Base-by-base conservation (phyloP, 2,329 filamentous ascomycete genomes). In the Magnaporthiopsis poae region DNA sequence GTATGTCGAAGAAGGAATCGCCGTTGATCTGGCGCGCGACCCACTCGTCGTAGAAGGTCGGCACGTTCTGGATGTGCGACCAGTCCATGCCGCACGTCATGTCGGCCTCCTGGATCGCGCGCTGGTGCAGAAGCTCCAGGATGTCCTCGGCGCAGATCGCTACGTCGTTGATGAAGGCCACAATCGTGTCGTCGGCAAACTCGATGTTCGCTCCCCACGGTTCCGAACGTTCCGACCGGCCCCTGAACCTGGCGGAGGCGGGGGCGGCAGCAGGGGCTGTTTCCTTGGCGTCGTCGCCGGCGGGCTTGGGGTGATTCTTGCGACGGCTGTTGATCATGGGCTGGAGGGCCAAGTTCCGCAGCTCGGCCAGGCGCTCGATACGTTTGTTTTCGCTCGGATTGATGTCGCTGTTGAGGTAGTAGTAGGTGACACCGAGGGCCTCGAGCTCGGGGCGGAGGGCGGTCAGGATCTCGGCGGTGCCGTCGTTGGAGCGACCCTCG, bases 81-180 rank as follows among this genome's bases (percentile, higher is more conserved):
- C 84, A 87, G 71, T 87, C 84, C 80, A 87, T 83, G 8, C 77
- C 83, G 70, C 84, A 87, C 0, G 80, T 82, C 81, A 85, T 85
- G 70, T 83, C 80, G 13, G 83, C 84, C 2, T 71, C 73, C 62
- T 82, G 81, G 8, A 69, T 69, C 11, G 68, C 69, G 56, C 76
- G 79, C 71, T 86, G 83, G 69, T 83, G 77, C 1, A 80, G 69
- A 2, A 86, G 74, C 72, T 87, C 84, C 5, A 88, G 75, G 29
- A 87, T 79, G 68, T 87, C 84, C 61, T 86, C 82, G 18, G 75
- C 60, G 67, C 83, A 86, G 11, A 76, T 73, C 1, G 80, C 79
- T 21, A 86, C 80, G 68, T 85, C 81, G 72, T 85, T 84, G 62
- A 85, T 70, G 68, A 85, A 85, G 21, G 84, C 66, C 3, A 85